Base-by-base conservation (phyloP, 352 stramenopile genomes). In the Globisporangium recalcitrans region DNA sequence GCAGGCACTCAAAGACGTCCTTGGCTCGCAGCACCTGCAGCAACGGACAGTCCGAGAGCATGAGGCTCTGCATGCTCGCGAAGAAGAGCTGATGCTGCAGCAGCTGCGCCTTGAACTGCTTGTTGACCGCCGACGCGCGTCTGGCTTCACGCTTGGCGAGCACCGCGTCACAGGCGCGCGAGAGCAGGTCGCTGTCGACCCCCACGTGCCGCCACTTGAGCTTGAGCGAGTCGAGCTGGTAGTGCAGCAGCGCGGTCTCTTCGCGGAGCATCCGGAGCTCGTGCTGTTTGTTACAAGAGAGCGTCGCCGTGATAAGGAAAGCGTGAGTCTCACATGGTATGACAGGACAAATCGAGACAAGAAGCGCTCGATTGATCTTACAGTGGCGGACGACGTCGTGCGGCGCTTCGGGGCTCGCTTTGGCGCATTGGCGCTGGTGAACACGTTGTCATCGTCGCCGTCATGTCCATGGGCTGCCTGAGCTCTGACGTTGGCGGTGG, bases 11-110 rank as follows among this genome's bases (percentile, higher is more conserved):
- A 34, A 77, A 85, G 27, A 84, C 71, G 32, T 88, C 78, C 55
- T 74, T 72, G n/a, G 70, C 73, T 21, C 77, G 67, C 13, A 72
- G 69, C 1, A 70, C 53, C n/a, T 69, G 53, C 24, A 79, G 55
- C 38, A 88, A 55, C 22, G 78, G 78, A 26, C 74, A 78, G 51
- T 79, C 69, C 3, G 72, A 67, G 57, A 85, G 66, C n/a, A 75
- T 53, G 32, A 69, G 77, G 16, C 32, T 27, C 42, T 88, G 78
- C 21, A 88, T 51, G 0, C 74, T 78, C 26, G 78, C 76, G 26
- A 88, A 71, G 53, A 78, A 81, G 57, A 88, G 68, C 63, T 88
- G 78, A 54, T 88, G 78, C 62, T 85, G 68, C 51, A 78, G 52
- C n/a, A 81, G 62, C 62, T 84, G 78, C 59, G 79, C 70, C 46